These are phyloP conservation scores for Leccinum pellstonianum DNA, from an alignment of 768 basidiomycete species.

Conservation along the genomic window DNA sequence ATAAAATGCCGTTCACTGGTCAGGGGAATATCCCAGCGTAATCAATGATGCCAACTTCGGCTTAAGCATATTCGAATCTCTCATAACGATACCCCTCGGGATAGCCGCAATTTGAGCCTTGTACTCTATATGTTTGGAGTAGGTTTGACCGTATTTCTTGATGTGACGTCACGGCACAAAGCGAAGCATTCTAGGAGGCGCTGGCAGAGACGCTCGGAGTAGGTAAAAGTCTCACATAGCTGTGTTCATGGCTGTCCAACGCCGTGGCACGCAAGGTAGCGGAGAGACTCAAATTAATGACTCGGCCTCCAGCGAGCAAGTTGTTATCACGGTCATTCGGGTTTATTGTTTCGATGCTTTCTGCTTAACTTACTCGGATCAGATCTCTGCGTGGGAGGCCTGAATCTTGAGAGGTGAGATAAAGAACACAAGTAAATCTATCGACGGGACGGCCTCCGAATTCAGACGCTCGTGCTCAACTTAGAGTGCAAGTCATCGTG, in stretches of 20 bases:
- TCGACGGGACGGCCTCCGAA: conserved; percentile 2
- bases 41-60: background rate
- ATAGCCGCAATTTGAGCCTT: background rate
- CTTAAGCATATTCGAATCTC: background rate
- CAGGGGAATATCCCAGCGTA: background rate
- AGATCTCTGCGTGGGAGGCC: background rate
- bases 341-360: background rate
- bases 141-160: background rate
- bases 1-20: conserved; percentile 3
- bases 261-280: background rate
- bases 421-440: background rate
- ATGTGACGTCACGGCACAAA: background rate
- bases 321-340: background rate
- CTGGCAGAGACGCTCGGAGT: background rate
- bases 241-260: background rate
- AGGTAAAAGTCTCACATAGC: background rate
- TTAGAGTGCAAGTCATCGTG: background rate
- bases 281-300: background rate
- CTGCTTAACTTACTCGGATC: conserved; percentile 1
- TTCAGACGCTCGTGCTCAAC: background rate
- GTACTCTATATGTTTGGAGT: background rate
- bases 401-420: background rate
- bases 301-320: background rate
- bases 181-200: background rate
- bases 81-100: background rate